These are phyloP conservation scores for Melampsora abietis-canadensis DNA, from an alignment of 1,284 basidiomycete species.

Conservation along the genomic window DNA sequence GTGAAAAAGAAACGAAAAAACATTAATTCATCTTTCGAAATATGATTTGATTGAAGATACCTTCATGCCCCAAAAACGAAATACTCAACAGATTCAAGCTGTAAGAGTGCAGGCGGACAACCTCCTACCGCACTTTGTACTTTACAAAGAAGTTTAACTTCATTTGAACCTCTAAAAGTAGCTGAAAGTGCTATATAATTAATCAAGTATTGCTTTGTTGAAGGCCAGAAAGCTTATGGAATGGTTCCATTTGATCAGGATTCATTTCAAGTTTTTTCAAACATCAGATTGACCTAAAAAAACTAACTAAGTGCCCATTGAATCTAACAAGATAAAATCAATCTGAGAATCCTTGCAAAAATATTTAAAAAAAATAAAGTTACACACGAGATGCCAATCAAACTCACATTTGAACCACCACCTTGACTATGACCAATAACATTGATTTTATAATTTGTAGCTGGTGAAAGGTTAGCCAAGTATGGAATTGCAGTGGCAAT, in stretches of 20 bases:
- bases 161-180: slow-evolving; percentile 51
- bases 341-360: neutral
- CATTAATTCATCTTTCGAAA: neutral
- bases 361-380: no score
- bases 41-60: slow-evolving; percentile 1
- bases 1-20: neutral
- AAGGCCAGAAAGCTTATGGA: slow-evolving; percentile 49
- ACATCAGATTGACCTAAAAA: no score
- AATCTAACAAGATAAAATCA: neutral
- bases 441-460: slow-evolving; percentile 48
- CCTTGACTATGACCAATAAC: slow-evolving; percentile 53
- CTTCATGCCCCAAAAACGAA: neutral
- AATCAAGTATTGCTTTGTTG: slow-evolving; percentile 46
- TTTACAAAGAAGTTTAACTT: neutral
- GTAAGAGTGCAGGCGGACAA: slow-evolving; percentile 17
- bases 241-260: neutral
- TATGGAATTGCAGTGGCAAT: slow-evolving; percentile 51
- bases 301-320: slow-evolving; percentile 40
- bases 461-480: slow-evolving; percentile 49
- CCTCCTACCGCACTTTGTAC: neutral
- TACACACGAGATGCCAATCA: slow-evolving; percentile 50
- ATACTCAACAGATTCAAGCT: slow-evolving; percentile 13
- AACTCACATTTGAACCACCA: slow-evolving; percentile 45
- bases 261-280: neutral
- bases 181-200: slow-evolving; percentile 51